These are phyloP conservation scores for Sporobolomyces pararoseus DNA, from an alignment of 768 basidiomycete species.

Conservation along the genomic window DNA sequence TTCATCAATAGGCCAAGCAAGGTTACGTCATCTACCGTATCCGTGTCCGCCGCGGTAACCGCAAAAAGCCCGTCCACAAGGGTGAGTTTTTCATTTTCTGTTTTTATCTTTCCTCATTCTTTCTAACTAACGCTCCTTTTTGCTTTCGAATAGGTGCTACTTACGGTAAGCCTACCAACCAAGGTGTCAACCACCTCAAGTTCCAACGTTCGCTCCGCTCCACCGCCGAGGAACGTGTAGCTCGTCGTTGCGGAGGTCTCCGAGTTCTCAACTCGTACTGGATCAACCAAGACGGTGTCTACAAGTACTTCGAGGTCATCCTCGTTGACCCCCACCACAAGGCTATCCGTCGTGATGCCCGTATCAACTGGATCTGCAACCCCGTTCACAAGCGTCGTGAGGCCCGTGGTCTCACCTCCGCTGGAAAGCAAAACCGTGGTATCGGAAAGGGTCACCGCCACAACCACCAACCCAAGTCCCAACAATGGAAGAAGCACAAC, in stretches of 20 bases:
- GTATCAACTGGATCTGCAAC: slow-evolving; percentile 98
- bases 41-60: slow-evolving; percentile 94
- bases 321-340: slow-evolving; percentile 90
- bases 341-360: slow-evolving; percentile 90
- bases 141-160: slow-evolving; percentile 67
- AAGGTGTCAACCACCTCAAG: slow-evolving; percentile 99
- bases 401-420: slow-evolving; percentile 91
- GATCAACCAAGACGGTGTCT: slow-evolving; percentile 64
- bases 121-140: not conserved
- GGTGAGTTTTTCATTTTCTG: slow-evolving; percentile 55
- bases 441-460: slow-evolving; percentile 89
- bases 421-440: slow-evolving; percentile 97
- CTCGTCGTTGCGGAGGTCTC: slow-evolving; percentile 89
- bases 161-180: slow-evolving; percentile 97
- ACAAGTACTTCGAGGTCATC: slow-evolving; percentile 89
- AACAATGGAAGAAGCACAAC: slow-evolving; percentile 98
- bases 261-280: slow-evolving; percentile 98
- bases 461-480: slow-evolving; percentile 86
- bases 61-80: slow-evolving; percentile 98
- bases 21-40: slow-evolving; percentile 97
- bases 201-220: slow-evolving; percentile 88
- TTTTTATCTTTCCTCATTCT: no score
- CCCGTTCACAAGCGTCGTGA: slow-evolving; percentile 99
- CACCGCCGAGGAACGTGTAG: slow-evolving; percentile 96
- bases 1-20: slow-evolving; percentile 69